These are phyloP conservation scores for Eucalyptus cladocalyx DNA, from an alignment of 345 rosid species.

Conservation along the genomic window DNA sequence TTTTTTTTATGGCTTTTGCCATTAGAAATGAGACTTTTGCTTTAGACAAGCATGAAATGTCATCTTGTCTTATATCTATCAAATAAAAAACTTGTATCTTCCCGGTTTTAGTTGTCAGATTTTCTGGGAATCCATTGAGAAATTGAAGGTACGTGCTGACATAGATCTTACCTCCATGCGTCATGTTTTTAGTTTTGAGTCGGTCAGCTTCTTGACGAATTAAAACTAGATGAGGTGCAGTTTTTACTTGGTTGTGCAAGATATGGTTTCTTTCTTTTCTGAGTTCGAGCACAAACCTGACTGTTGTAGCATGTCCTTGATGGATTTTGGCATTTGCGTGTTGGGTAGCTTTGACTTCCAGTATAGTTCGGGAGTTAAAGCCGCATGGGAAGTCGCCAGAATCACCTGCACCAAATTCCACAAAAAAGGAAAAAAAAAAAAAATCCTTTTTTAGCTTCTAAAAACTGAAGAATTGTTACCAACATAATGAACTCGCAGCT, in stretches of 20 bases:
- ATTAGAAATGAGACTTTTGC: not conserved
- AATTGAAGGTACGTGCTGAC: not conserved
- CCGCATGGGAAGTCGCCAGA: conserved; percentile 34
- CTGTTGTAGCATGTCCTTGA: conserved; percentile 22
- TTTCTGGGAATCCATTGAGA: not conserved
- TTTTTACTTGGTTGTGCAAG: not conserved
- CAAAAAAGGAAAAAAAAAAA: not conserved
- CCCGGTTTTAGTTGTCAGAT: not conserved
- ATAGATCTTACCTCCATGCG: not conserved
- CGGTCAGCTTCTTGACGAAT: not conserved
- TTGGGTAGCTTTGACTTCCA: conserved; percentile 49
- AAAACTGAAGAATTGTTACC: not conserved
- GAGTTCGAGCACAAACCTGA: conserved; percentile 7
- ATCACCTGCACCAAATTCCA: conserved; percentile 17
- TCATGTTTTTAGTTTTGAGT: not conserved
- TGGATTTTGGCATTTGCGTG: conserved; percentile 47
- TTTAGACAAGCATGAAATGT: not conserved
- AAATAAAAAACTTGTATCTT: not conserved
- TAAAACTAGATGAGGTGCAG: not conserved
- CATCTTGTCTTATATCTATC: not conserved
- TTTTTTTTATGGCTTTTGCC: not conserved
- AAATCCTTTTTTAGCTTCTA: not conserved
- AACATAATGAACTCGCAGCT: not conserved
- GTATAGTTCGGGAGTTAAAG: conserved; percentile 28
- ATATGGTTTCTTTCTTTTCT: not conserved